Conservation (phyloP, 2,329 filamentous ascomycete species). For the Knufia fluminis region DNA sequence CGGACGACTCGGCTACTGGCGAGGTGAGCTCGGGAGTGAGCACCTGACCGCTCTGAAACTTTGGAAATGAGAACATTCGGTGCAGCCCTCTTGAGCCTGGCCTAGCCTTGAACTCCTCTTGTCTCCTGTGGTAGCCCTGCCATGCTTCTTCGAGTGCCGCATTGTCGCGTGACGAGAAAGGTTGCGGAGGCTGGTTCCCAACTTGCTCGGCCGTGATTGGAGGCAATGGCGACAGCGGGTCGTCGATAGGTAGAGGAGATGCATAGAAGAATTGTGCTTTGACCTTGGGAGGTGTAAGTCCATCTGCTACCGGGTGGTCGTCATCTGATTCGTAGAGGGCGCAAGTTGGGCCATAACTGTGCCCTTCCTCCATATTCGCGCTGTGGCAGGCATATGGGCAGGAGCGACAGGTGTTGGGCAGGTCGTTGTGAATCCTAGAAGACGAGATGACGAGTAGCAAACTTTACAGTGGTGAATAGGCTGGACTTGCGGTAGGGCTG, state of each 20-base stretch:
- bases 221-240: constrained; percentile 64
- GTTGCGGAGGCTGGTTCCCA: constrained; percentile 54
- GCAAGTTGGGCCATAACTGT: constrained; percentile 55
- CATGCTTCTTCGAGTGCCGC: constrained; percentile 70
- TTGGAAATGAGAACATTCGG: constrained; percentile 19
- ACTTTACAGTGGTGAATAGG: not conserved
- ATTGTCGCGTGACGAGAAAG: constrained; percentile 73
- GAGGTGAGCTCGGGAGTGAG: constrained; percentile 6
- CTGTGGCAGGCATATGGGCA: constrained; percentile 8
- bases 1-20: constrained; percentile 5
- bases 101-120: constrained; percentile 9
- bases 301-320: constrained; percentile 19
- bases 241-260: constrained; percentile 73
- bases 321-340: constrained; percentile 32
- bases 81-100: constrained; percentile 11
- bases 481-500: constrained; percentile 1
- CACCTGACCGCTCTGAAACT: constrained; percentile 12
- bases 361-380: constrained; percentile 37
- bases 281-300: constrained; percentile 46
- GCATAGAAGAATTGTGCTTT: constrained; percentile 76
- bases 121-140: constrained; percentile 44
- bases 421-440: not conserved
- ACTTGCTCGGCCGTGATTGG: constrained; percentile 42
- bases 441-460: not conserved
- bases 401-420: constrained; percentile 4